Evolutionary conservation across 768 basidiomycete genomes (phyloP).

Genomic region (Lactarius quietus): DNA sequence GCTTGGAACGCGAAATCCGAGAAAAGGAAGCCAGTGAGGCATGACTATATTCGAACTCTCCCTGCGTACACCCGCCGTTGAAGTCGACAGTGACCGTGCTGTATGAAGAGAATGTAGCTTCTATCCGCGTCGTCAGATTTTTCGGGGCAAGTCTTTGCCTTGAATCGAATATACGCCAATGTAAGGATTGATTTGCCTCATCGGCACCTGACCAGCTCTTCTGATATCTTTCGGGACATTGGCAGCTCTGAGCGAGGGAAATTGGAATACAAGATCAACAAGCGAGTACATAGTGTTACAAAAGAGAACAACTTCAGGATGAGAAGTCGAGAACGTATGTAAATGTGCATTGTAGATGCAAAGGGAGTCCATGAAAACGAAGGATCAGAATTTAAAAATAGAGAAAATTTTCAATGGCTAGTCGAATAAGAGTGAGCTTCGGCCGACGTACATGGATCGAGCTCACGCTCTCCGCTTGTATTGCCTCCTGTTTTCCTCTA

Average conservation of each 20-base stretch:
- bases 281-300: slow-evolving; percentile 20
- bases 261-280: slow-evolving; percentile 16
- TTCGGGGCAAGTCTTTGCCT: not conserved
- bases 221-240: not conserved
- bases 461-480: not conserved
- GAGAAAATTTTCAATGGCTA: not conserved
- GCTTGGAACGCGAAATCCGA: slow-evolving; percentile 71
- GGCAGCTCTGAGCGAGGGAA: not conserved
- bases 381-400: not conserved
- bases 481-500: not conserved
- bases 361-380: slow-evolving; percentile 3
- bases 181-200: not conserved
- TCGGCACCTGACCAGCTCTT: not conserved
- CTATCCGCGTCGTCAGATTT: not conserved
- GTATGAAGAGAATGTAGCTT: not conserved
- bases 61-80: not conserved
- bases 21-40: slow-evolving; percentile 57
- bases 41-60: not conserved
- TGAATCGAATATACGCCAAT: not conserved
- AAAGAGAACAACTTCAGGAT: not conserved
- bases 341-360: slow-evolving; percentile 18
- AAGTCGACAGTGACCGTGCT: not conserved
- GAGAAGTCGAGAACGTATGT: slow-evolving; percentile 6
- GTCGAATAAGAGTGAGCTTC: not conserved
- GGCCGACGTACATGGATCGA: not conserved